These are phyloP conservation scores for Neonectria hederae DNA, from an alignment of 2,329 filamentous ascomycete genomes.

Conservation along the genomic window DNA sequence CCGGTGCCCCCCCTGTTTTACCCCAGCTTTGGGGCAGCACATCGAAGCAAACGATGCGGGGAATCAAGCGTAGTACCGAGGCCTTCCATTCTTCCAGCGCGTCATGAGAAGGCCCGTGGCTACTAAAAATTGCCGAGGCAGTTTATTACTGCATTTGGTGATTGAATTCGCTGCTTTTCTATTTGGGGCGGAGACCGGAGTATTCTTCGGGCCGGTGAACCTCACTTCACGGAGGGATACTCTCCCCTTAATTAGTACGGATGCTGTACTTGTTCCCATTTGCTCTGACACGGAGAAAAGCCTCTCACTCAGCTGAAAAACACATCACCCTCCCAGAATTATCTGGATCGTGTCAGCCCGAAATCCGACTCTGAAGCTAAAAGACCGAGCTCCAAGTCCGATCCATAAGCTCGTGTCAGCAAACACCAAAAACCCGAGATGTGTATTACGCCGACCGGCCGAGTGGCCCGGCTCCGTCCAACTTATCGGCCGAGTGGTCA, in stretches of 20 bases:
- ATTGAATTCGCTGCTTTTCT: not conserved
- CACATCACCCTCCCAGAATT: not conserved
- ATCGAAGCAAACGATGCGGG: conserved; percentile 30
- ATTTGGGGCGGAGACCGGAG: conserved; percentile 9
- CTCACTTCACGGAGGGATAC: not conserved
- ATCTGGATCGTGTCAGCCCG: too few relatives aligned
- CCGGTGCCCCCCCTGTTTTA: not conserved
- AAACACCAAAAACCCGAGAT: not conserved
- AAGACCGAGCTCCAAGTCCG: not conserved
- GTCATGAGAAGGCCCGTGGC: conserved; percentile 7
- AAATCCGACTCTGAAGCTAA: not conserved
- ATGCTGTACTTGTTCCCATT: not conserved
- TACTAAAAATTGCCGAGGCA: conserved; percentile 33
- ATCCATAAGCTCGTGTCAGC: conserved; percentile 13
- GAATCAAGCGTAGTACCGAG: conserved; percentile 29
- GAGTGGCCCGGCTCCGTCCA: conserved; percentile 31
- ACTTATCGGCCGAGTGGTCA: conserved; percentile 37
- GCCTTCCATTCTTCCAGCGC: conserved; percentile 11
- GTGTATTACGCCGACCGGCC: conserved; percentile 25
- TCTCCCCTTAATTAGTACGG: too few relatives aligned
- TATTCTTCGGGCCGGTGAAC: conserved; percentile 15
- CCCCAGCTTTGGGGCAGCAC: conserved; percentile 11
- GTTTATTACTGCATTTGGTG: conserved; percentile 10
- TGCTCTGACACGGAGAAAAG: not conserved
- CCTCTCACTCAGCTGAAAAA: not conserved